These are phyloP conservation scores for Cutaneotrichosporon arboriforme DNA, from an alignment of 1,284 basidiomycete genomes.

Conservation along the genomic window DNA sequence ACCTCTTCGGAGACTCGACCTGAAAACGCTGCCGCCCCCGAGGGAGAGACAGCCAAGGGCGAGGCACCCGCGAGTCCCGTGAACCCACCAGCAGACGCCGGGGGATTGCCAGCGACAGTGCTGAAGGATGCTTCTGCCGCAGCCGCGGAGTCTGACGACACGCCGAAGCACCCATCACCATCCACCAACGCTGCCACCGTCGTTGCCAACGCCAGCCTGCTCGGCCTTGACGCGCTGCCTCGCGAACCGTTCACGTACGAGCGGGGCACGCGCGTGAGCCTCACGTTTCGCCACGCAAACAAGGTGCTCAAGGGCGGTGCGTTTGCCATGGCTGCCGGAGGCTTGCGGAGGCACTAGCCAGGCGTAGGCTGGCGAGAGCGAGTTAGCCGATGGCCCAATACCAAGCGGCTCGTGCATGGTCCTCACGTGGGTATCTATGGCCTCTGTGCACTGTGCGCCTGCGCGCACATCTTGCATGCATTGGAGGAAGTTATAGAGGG, in stretches of 20 bases:
- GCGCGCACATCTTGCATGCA: too few relatives aligned
- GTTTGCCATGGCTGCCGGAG: constrained; percentile 14
- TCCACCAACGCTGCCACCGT: constrained; percentile 28
- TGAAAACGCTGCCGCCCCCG: neutral
- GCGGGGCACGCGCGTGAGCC: constrained; percentile 63
- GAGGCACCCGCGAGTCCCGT: too few relatives aligned
- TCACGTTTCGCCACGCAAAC: constrained; percentile 80
- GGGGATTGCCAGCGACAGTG: too few relatives aligned
- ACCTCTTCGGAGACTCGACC: neutral
- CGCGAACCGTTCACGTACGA: constrained; percentile 53
- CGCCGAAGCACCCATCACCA: neutral
- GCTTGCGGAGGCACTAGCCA: neutral
- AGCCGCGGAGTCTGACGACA: too few relatives aligned
- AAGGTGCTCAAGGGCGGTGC: constrained; percentile 53
- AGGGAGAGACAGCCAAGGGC: constrained; percentile 19
- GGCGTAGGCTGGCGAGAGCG: neutral
- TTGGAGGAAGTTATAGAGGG: too few relatives aligned
- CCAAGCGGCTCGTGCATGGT: too few relatives aligned
- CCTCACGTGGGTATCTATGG: too few relatives aligned
- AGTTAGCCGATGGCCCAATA: too few relatives aligned
- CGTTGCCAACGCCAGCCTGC: constrained; percentile 57
- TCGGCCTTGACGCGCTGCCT: constrained; percentile 50
- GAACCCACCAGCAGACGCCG: too few relatives aligned
- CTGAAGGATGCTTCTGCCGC: too few relatives aligned
- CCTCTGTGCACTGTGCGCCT: too few relatives aligned